These are phyloP conservation scores for Aspergillus quadricinctus DNA, from an alignment of 2,329 filamentous ascomycete species.

Conservation along the genomic window DNA sequence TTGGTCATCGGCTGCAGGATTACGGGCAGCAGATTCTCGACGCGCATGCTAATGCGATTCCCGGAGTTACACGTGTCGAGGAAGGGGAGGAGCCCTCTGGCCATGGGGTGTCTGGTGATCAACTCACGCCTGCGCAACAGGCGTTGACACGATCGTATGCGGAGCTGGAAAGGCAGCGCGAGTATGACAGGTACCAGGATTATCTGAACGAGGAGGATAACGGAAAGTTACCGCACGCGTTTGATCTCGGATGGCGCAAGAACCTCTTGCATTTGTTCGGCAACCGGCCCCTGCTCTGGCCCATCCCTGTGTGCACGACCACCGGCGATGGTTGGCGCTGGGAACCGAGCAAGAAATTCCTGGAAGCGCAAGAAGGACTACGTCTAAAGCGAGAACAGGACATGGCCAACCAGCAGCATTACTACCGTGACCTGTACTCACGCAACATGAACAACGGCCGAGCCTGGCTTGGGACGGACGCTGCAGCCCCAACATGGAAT, in stretches of 20 bases:
- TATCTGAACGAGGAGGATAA: conserved; percentile 91
- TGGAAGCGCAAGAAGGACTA: conserved; percentile 51
- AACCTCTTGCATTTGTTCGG: conserved; percentile 85
- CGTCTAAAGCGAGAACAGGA: conserved; percentile 29
- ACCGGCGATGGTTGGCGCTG: conserved; percentile 91
- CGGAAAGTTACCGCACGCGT: conserved; percentile 83
- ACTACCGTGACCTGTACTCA: conserved; percentile 32
- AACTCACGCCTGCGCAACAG: conserved; percentile 43
- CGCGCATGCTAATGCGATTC: conserved; percentile 75
- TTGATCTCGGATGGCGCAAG: conserved; percentile 77
- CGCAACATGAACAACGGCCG: conserved; percentile 30
- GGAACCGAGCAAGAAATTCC: conserved; percentile 79
- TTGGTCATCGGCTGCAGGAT: conserved; percentile 48
- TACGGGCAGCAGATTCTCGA: conserved; percentile 73
- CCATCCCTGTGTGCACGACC: conserved; percentile 75
- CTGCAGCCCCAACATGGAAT: conserved; percentile 16
- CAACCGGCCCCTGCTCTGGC: conserved; percentile 66
- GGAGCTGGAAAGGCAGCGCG: conserved; percentile 59
- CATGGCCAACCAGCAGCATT: conserved; percentile 26
- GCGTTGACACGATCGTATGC: conserved; percentile 46
- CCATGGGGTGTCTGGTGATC: conserved; percentile 2
- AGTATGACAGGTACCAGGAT: conserved; percentile 64
- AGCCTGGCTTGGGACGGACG: conserved; percentile 20
- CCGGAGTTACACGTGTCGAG: conserved; percentile 73
- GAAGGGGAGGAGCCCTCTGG: conserved; percentile 61